These are phyloP conservation scores for Colletotrichum sojae DNA, from an alignment of 2,329 filamentous ascomycete genomes.

Conservation along the genomic window DNA sequence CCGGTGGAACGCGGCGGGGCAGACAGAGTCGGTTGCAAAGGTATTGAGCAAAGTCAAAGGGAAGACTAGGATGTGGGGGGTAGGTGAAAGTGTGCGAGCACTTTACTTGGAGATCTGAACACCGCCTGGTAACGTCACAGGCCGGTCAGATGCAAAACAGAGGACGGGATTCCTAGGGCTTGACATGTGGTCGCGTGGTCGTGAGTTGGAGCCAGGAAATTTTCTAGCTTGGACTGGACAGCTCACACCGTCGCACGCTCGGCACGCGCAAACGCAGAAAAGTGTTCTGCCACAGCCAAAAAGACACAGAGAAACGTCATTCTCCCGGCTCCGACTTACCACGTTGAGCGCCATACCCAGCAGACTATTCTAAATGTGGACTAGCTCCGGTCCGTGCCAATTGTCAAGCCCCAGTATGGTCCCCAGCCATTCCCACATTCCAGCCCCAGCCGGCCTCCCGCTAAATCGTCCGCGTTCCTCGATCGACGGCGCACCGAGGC, in stretches of 20 bases:
- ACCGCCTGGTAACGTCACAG: slow-evolving; percentile 9
- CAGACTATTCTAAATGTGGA: background rate
- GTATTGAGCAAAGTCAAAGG: background rate
- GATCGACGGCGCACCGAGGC: slow-evolving; percentile 17
- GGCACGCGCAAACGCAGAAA: slow-evolving; percentile 2
- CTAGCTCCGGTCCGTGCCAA: slow-evolving; percentile 5
- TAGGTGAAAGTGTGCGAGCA: background rate
- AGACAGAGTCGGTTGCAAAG: background rate
- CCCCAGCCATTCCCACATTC: background rate
- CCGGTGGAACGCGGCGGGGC: slow-evolving; percentile 20
- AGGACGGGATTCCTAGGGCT: slow-evolving; percentile 23
- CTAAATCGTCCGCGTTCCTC: slow-evolving; percentile 16
- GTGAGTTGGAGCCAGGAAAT: slow-evolving; percentile 21
- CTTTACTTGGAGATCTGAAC: slow-evolving; percentile 1
- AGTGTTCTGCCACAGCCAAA: background rate
- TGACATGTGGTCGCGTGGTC: slow-evolving; percentile 40
- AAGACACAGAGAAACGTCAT: slow-evolving; percentile 21
- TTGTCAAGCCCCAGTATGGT: slow-evolving; percentile 4
- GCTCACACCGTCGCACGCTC: slow-evolving; percentile 14
- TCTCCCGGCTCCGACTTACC: slow-evolving; percentile 7
- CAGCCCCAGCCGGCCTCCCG: slow-evolving; percentile 7
- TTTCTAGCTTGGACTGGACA: slow-evolving; percentile 33
- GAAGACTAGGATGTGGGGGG: background rate
- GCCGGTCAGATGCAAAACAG: slow-evolving; percentile 8
- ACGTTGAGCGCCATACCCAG: too few relatives aligned